phyloP scores from a whole-genome alignment of 2,329 filamentous ascomycete genomes.

The Teratosphaeria gauchensis region DNA sequence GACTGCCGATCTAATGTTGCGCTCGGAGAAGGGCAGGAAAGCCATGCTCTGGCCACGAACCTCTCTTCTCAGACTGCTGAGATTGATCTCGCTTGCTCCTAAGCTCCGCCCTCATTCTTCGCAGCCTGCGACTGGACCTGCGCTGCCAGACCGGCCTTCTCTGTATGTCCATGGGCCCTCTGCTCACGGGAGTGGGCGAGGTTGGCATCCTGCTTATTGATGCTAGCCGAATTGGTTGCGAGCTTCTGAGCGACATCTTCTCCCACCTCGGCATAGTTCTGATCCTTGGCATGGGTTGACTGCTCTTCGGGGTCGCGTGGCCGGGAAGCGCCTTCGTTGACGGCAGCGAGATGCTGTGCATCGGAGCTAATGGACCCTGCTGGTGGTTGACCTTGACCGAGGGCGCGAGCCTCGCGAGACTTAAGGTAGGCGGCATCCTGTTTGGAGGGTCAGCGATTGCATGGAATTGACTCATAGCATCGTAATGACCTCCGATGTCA shows the following conservation, averaged over 20 bases:
- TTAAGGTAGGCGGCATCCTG: slow-evolving; percentile 32
- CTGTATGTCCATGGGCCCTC: slow-evolving; percentile 22
- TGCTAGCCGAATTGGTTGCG: slow-evolving; percentile 21
- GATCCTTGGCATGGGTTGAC: slow-evolving; percentile 22
- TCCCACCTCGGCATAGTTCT: slow-evolving; percentile 24
- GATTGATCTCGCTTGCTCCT: background rate
- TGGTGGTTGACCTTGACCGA: slow-evolving; percentile 18
- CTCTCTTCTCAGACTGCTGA: background rate
- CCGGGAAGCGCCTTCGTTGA: slow-evolving; percentile 16
- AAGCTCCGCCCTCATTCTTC: slow-evolving; percentile 17
- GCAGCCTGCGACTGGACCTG: slow-evolving; percentile 22
- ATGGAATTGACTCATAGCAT: background rate
- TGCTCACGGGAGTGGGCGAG: slow-evolving; percentile 23
- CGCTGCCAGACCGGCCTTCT: slow-evolving; percentile 25
- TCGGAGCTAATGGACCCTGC: slow-evolving; percentile 27
- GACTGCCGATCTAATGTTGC: background rate
- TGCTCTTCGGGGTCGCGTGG: slow-evolving; percentile 19
- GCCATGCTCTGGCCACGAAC: background rate
- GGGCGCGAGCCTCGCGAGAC: slow-evolving; percentile 31
- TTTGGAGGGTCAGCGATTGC: background rate
- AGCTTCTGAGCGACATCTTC: slow-evolving; percentile 24
- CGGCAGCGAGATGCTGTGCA: slow-evolving; percentile 31
- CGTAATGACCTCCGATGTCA: slow-evolving; percentile 22
- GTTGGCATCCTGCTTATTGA: slow-evolving; percentile 26
- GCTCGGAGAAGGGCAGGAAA: too few species aligned